A percentile compares a stretch with the other conserved stretches of the same genome.
These are phyloP conservation scores for Botryotinia narcissicola DNA, from an alignment of 2,329 filamentous ascomycete species.

Conservation along the genomic window DNA sequence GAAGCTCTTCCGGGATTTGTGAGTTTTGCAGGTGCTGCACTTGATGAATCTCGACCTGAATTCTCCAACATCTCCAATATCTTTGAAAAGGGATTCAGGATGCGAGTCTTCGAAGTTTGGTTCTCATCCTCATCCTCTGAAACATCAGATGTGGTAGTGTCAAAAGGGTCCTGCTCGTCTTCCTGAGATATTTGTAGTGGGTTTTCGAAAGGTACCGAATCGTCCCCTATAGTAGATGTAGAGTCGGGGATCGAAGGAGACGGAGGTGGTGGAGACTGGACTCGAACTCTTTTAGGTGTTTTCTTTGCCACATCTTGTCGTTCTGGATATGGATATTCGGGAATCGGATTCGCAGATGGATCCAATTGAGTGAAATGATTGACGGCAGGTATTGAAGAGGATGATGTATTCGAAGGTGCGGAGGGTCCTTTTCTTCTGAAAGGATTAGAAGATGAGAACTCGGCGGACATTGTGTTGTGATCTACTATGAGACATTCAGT, in stretches of 20 bases:
- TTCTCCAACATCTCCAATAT: constrained; percentile 52
- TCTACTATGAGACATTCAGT: constrained; percentile 22
- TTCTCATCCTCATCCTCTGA: constrained; percentile 33
- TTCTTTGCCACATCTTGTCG: constrained; percentile 30
- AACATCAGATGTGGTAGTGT: constrained; percentile 36
- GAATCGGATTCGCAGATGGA: constrained; percentile 17
- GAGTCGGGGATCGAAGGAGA: constrained; percentile 50
- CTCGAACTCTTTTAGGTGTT: constrained; percentile 60
- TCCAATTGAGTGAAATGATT: constrained; percentile 23
- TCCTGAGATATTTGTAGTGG: constrained; percentile 37
- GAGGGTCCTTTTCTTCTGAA: constrained; percentile 36
- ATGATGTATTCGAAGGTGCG: constrained; percentile 20
- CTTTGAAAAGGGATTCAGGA: constrained; percentile 55
- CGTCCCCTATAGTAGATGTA: constrained; percentile 38
- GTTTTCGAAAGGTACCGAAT: constrained; percentile 26
- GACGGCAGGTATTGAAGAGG: constrained; percentile 21
- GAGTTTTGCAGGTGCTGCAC: constrained; percentile 23
- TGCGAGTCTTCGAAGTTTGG: constrained; percentile 38
- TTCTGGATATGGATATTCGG: constrained; percentile 22
- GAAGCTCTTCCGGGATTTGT: constrained; percentile 43
- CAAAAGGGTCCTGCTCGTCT: constrained; percentile 37
- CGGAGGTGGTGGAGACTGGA: constrained; percentile 62
- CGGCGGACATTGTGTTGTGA: constrained; percentile 33
- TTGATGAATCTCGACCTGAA: constrained; percentile 28
- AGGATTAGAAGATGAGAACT: constrained; percentile 38